Evolutionary conservation across 192 early-diverging fungal species (phyloP).

Genomic region (Coemansia furcata): DNA sequence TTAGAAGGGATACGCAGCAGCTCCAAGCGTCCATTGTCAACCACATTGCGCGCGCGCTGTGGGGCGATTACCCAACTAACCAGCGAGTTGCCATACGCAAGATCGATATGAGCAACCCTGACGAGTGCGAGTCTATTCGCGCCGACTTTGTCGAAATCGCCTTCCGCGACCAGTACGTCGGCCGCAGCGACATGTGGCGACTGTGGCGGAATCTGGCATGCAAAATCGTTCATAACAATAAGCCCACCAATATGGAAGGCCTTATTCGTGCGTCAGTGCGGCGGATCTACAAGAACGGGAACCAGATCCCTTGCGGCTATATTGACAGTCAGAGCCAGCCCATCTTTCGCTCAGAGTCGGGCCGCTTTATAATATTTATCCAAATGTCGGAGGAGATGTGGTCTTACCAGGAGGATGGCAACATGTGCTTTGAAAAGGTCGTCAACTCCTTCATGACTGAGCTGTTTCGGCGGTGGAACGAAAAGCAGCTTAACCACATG

Average conservation of each 20-base stretch:
- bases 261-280: conserved; percentile 77
- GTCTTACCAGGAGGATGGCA: conserved; percentile 97
- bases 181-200: conserved; percentile 92
- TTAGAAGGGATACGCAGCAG: conserved; percentile 39
- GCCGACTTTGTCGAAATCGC: conserved; percentile 82
- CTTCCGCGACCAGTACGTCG: conserved; percentile 90
- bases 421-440: conserved; percentile 91
- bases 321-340: conserved; percentile 75
- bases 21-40: conserved; percentile 34
- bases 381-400: conserved; percentile 98
- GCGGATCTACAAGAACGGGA: conserved; percentile 67
- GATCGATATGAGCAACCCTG: conserved; percentile 54
- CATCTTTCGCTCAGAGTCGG: conserved; percentile 92
- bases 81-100: conserved; percentile 51
- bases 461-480: conserved; percentile 84
- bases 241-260: conserved; percentile 69
- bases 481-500: conserved; percentile 81
- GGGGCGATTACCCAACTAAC: conserved; percentile 38
- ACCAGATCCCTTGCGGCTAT: conserved; percentile 73
- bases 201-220: conserved; percentile 68
- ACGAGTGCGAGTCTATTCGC: conserved; percentile 55
- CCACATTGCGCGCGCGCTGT: conserved; percentile 34
- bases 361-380: conserved; percentile 91
- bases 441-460: conserved; percentile 87
- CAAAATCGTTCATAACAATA: conserved; percentile 72